Evolutionary conservation across 1,284 basidiomycete species (phyloP), one percentile per base, ranked within the genome.

Genomic region (Abortiporus biennis): DNA sequence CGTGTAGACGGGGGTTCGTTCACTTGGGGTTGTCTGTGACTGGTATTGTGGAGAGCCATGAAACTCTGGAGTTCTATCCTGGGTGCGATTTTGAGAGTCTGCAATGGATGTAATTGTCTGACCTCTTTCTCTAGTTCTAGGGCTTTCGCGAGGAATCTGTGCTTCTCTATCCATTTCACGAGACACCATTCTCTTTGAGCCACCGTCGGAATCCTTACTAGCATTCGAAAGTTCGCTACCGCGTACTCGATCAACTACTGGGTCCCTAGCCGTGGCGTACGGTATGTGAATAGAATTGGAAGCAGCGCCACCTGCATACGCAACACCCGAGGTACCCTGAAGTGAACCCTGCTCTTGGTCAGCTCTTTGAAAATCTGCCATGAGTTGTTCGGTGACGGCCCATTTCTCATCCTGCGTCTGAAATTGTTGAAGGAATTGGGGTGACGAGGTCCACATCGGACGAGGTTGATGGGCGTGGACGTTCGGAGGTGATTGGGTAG

Each of bases 361-460:
- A 9, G 76, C 77, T 25, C 74, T 70, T 54, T 84, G 81, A 49
- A 85, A 80, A 48, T 84, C 79, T 20, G 76, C 78, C 58, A 83
- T 66, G 21, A 85, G 66, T 50, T 85, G 78, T 27, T 77, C 74
- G 0, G 81, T 81, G 68, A 84, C 73, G 43, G 80, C 70, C 71
- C 76, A 83, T 35, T 69, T 68, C 38, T 80, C 77, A 17, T 75
- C 76, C 49, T 71, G 53, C 17, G 66, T 61, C 41, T 74, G 66
- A 55, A 71, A 68, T 52, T 74, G 64, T 30, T 64, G 59, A 13
- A 81, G 67, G 56, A 80, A 80, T 27, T 69, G 70, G 0, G 71
- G 66, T 2, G 65, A 62, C 6, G 66, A 65, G 37, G 76, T 75
- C 54, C 72, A 71, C 39, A 80, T 69, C 3, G 79, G 74, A 8